Evolutionary conservation across 2,329 filamentous ascomycete species (phyloP), one percentile per base, ranked within the genome.

Genomic region (Fusarium sp.): DNA sequence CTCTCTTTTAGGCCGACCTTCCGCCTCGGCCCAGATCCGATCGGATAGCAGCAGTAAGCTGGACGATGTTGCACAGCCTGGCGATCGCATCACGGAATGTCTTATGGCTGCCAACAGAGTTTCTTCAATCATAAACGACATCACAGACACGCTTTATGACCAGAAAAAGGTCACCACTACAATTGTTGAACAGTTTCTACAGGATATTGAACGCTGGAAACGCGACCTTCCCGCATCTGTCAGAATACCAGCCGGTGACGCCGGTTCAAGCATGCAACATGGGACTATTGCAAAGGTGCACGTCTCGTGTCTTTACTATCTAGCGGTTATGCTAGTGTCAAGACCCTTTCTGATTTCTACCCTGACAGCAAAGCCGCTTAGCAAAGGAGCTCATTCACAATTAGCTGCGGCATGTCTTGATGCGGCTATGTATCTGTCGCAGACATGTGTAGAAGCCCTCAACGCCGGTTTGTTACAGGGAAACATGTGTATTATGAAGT

Each of bases 401-500:
- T 33, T 88, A 17, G 84, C 85, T 0, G 77, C 82, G 7, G 85
- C 84, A 0, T 88, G 86, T 66, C 77, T 87, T 1, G 84, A 88
- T 54, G 84, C 86, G 0, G 85, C 85, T 0, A 79, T 84, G 3
- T 87, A 84, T 56, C 81, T 88, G 73, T 81, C 84, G 1, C 84
- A 87, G 50, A 85, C 84, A 19, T 87, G 85, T 49, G 70, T 80
- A 20, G 82, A 87, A 54, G 81, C 84, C 1, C 75, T 82, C 13
- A 79, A 79, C 10, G 78, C 82, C 3, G 76, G 78, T 0, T 50
- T 84, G 1, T 71, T 87, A 0, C 76, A 85, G 14, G 81, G 80
- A 10, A 88, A 88, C 55, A 87, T 88, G 86, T 85, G 84, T 39
- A 82, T 88, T 7, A 76, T 88, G 55, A 88, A 88, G 85, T 87